Evolutionary conservation across 768 basidiomycete species (phyloP), one percentile per base, ranked within the genome.

Genomic region (Macrolepiota albuminosa): DNA sequence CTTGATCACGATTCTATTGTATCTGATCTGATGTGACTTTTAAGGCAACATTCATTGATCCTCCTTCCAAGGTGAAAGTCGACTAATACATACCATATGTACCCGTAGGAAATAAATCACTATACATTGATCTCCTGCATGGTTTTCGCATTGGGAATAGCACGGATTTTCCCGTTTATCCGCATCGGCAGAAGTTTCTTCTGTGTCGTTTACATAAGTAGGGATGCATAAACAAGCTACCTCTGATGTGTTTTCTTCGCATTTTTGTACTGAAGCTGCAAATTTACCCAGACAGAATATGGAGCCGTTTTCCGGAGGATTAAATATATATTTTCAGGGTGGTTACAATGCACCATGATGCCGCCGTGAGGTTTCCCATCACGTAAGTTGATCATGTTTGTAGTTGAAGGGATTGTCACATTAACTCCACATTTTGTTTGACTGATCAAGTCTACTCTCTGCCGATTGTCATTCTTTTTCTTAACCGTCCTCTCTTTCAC

Each of bases 11-110:
- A 51, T 59, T 16, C 47, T 34, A 33, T 51, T 50, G 37, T 10
- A 26, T 48, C 45, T 56, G 43, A 26, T 48, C 45, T 56, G 43
- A 49, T 24, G 18, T 47, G 52, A 10, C 11, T 50, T 57, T 18
- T 24, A 61, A 88, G 85, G 73, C 81, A 34, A 83, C 77, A n/a
- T 78, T 84, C 56, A 69, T 87, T 42, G 77, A 82, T n/a, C 83
- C 84, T 37, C 81, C 83, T 8, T 72, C 81, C 49, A 83, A 81
- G 68, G 68, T 82, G 62, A 80, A 83, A 68, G 57, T 77, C 49
- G 79, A 81, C 57, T 84, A 68, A 73, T 54, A n/a, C 53, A 46
- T 59, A 36, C 54, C n/a, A 46, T 26, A 65, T 59, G 59, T 63
- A 63, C 62, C 39, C 34, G 56, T 59, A 65, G 58, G 64, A 57